Evolutionary conservation across 2,329 filamentous ascomycete species (phyloP).

Genomic region (Cordyceps tenuipes): DNA sequence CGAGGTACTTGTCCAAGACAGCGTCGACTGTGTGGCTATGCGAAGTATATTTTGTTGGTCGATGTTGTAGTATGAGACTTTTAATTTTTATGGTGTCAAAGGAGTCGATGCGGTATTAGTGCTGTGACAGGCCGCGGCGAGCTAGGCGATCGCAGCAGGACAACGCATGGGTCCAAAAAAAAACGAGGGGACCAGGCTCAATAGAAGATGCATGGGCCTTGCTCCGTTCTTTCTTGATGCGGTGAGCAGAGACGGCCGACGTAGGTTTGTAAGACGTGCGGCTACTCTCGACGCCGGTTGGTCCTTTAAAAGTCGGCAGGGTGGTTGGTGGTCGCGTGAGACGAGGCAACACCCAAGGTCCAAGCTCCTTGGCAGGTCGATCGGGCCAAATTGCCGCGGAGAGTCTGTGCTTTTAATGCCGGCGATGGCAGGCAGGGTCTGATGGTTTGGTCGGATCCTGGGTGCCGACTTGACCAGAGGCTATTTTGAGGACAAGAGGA

Average conservation of each 20-base stretch:
- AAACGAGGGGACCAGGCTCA: background rate
- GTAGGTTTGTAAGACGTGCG: background rate
- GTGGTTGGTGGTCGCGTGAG: background rate
- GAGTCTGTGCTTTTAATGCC: background rate
- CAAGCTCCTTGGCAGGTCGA: slow-evolving; percentile 4
- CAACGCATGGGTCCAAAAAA: background rate
- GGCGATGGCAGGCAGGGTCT: background rate
- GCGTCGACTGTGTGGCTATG: background rate
- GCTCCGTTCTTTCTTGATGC: background rate
- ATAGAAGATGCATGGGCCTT: background rate
- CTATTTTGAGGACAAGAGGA: background rate
- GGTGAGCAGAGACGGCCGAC: background rate
- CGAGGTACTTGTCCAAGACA: background rate
- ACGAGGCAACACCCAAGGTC: background rate
- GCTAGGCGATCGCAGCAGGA: background rate
- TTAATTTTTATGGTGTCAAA: background rate
- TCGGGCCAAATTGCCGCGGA: background rate
- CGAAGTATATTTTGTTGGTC: background rate
- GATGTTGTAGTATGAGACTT: slow-evolving; percentile 5
- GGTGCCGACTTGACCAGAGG: background rate
- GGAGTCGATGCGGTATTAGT: slow-evolving; percentile 2
- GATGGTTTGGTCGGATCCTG: background rate
- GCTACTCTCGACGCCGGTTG: background rate
- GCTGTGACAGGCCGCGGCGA: background rate
- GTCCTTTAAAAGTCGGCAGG: background rate